phyloP scores from a whole-genome alignment of 805 yeast species.

The Lachancea sp. region DNA sequence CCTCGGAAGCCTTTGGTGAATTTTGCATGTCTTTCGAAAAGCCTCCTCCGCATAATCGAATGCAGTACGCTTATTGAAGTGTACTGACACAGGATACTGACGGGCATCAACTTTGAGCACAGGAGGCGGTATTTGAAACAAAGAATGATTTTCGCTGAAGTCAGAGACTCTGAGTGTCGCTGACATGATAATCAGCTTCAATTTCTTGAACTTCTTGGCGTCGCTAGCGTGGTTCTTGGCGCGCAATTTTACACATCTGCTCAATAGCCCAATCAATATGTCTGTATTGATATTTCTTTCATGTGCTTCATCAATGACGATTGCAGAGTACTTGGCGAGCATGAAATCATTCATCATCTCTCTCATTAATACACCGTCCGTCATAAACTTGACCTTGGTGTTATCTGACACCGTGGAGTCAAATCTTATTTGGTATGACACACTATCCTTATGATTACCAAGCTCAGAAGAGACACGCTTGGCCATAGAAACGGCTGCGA shows the following conservation, averaged over 20 bases:
- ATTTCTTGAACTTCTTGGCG: constrained; percentile 46
- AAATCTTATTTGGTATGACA: constrained; percentile 78
- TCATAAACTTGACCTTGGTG: constrained; percentile 81
- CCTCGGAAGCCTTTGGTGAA: constrained; percentile 79
- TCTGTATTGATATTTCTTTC: constrained; percentile 96
- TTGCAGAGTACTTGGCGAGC: constrained; percentile 72
- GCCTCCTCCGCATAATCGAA: constrained; percentile 82
- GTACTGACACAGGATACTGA: constrained; percentile 88
- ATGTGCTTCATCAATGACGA: constrained; percentile 95
- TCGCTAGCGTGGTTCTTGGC: constrained; percentile 43
- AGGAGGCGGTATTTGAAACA: constrained; percentile 77
- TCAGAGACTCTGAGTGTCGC: constrained; percentile 94
- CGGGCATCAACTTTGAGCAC: constrained; percentile 85
- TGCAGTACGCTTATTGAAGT: constrained; percentile 76
- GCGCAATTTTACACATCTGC: constrained; percentile 76
- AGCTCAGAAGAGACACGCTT: constrained; percentile 69
- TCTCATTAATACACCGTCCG: constrained; percentile 87
- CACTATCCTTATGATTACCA: constrained; percentile 63
- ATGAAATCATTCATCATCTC: constrained; percentile 89
- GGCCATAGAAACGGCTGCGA: constrained; percentile 90
- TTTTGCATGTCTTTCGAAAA: constrained; percentile 74
- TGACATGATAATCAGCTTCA: constrained; percentile 89
- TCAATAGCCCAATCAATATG: constrained; percentile 88
- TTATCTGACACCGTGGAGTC: constrained; percentile 58
- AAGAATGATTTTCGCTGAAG: constrained; percentile 69